A percentile compares a stretch with the other conserved stretches of the same genome.
Conservation (phyloP, 345 rosid species). For the Rhodamnia rubescens region DNA sequence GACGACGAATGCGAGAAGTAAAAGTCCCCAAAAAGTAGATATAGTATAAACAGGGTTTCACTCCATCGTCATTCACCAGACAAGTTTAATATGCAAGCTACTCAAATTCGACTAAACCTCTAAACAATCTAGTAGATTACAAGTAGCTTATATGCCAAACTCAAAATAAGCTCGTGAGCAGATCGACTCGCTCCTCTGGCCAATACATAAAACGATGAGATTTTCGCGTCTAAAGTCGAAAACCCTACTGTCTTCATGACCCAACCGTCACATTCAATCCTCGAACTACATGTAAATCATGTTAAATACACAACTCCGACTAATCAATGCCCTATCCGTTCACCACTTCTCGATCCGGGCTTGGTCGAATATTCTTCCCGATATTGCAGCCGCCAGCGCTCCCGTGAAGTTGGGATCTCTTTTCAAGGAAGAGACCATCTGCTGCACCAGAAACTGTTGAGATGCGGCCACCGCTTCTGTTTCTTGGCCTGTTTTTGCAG, state of each 20-base stretch:
- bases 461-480: constrained; percentile 14
- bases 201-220: not conserved
- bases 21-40: not conserved
- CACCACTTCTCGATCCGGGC: not conserved
- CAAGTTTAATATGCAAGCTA: not conserved
- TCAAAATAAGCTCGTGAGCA: not conserved
- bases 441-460: constrained; percentile 45
- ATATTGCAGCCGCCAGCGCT: constrained; percentile 70
- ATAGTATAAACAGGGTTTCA: not conserved
- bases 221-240: not conserved
- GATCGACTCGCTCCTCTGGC: not conserved
- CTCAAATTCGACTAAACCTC: not conserved
- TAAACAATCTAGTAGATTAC: not conserved
- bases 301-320: not conserved
- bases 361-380: constrained; percentile 41
- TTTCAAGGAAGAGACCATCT: constrained; percentile 75
- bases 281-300: not conserved
- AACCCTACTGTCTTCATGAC: not conserved
- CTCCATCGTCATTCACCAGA: not conserved
- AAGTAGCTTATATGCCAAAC: not conserved
- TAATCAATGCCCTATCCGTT: not conserved
- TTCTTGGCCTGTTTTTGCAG: constrained; percentile 4
- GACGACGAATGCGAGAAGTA: not conserved
- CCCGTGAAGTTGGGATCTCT: constrained; percentile 70
- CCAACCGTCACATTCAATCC: not conserved